Conservation (phyloP, 257 asterid species). For the Knoxia roxburghii region DNA sequence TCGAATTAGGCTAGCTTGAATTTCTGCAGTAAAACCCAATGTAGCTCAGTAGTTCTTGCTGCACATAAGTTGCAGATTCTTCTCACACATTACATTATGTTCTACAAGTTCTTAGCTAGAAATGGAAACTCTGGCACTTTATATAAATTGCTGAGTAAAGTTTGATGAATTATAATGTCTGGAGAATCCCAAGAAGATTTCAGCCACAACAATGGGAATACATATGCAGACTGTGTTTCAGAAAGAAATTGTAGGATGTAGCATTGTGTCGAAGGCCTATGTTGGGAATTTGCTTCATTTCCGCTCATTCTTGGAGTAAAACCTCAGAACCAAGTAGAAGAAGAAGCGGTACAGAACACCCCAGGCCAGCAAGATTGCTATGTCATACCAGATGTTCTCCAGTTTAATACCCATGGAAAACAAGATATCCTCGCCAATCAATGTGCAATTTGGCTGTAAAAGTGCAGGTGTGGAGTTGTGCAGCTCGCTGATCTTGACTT, state of each 20-base stretch:
- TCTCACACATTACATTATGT: too few relatives aligned
- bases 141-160: too few relatives aligned
- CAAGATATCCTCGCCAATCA: slow-evolving; percentile 73
- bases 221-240: background rate
- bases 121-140: too few relatives aligned
- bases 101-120: too few relatives aligned
- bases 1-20: too few relatives aligned
- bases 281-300: slow-evolving; percentile 11
- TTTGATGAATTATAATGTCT: too few relatives aligned
- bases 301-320: slow-evolving; percentile 35
- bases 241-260: background rate
- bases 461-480: slow-evolving; percentile 34
- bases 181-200: background rate
- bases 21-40: too few relatives aligned
- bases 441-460: slow-evolving; percentile 29
- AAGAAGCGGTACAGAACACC: slow-evolving; percentile 30
- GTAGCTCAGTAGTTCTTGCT: too few relatives aligned
- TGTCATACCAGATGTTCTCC: slow-evolving; percentile 29
- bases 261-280: background rate
- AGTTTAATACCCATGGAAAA: slow-evolving; percentile 39
- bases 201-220: background rate
- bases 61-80: too few relatives aligned
- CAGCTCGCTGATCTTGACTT: slow-evolving; percentile 51
- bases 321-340: slow-evolving; percentile 34
- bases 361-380: slow-evolving; percentile 33